Conservation (phyloP, 176 grass and related monocot genomes). For the Triticum turgidum region DNA sequence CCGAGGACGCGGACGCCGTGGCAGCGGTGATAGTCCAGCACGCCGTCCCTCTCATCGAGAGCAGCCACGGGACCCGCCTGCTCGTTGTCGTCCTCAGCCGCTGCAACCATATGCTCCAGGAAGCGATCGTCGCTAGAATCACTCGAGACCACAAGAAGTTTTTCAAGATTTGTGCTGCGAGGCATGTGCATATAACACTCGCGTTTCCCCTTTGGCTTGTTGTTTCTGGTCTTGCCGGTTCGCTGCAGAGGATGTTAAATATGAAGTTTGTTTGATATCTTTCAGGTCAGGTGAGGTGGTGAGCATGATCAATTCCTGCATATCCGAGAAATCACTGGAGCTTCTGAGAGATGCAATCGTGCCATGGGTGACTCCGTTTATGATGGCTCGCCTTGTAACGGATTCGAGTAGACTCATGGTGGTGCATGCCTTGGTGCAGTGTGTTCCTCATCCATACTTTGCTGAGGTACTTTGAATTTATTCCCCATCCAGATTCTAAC, state of each 20-base stretch:
- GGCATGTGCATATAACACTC: neutral
- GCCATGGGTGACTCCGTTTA: neutral
- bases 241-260: neutral
- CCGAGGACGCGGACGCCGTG: neutral
- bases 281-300: constrained; percentile 9
- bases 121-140: neutral
- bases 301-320: constrained; percentile 2
- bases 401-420: constrained; percentile 8
- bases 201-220: neutral
- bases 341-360: neutral
- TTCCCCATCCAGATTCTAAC: neutral
- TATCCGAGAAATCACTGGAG: neutral
- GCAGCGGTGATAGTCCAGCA: neutral
- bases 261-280: neutral
- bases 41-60: constrained; percentile 16
- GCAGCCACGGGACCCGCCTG: neutral
- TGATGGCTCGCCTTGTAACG: neutral
- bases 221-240: neutral
- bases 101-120: neutral
- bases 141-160: neutral
- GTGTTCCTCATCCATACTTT: neutral
- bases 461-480: constrained; percentile 1
- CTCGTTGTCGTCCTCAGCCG: neutral
- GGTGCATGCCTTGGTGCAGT: constrained; percentile 5
- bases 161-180: neutral